Conservation (phyloP, 805 yeast species). For the Priceomyces medius region DNA sequence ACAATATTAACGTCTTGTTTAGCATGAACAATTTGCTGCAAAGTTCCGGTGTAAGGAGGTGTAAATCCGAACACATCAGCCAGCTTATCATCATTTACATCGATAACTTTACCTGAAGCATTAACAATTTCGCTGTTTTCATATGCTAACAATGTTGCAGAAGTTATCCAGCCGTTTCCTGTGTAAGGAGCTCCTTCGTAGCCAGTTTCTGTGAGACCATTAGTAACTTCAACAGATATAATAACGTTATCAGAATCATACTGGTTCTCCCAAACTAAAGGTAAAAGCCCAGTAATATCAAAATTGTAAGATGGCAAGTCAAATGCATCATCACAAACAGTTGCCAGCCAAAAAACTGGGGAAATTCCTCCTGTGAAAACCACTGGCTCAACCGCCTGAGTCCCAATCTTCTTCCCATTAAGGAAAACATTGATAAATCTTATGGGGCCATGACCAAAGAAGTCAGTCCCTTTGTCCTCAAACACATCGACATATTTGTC, state of each 20-base stretch:
- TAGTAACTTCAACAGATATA: constrained; percentile 45
- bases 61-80: constrained; percentile 31
- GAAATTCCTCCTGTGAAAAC: constrained; percentile 80
- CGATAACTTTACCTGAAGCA: constrained; percentile 39
- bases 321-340: constrained; percentile 71
- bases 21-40: constrained; percentile 41
- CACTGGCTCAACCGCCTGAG: constrained; percentile 67
- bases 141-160: constrained; percentile 57
- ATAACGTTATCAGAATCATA: not conserved
- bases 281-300: constrained; percentile 69
- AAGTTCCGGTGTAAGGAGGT: constrained; percentile 36
- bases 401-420: constrained; percentile 57
- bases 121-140: constrained; percentile 42
- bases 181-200: constrained; percentile 20
- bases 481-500: constrained; percentile 48
- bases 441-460: constrained; percentile 68
- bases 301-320: constrained; percentile 70
- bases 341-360: constrained; percentile 79
- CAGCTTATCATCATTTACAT: constrained; percentile 20
- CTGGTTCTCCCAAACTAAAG: constrained; percentile 56
- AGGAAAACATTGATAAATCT: constrained; percentile 64
- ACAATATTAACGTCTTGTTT: constrained; percentile 29
- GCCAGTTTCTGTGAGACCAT: constrained; percentile 45
- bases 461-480: constrained; percentile 34
- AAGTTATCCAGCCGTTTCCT: constrained; percentile 58